Base-by-base conservation (phyloP, 2,329 filamentous ascomycete genomes). In the Westerdykella aurantiaca region DNA sequence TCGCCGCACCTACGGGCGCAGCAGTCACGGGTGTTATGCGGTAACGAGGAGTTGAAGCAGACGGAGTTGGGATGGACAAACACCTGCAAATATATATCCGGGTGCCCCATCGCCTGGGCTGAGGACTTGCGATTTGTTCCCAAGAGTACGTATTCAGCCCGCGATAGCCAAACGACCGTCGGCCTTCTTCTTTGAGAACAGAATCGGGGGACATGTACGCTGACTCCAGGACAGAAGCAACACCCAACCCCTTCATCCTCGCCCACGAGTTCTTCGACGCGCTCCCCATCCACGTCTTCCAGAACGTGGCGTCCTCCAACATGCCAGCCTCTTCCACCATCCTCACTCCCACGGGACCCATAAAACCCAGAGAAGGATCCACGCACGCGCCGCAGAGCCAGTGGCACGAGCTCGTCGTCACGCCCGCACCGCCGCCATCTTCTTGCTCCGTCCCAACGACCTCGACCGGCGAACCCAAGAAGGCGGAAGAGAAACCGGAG, bases 191-290 rank as follows among this genome's bases (percentile, higher is more conserved):
- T 11, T 3, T 18, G 16, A 12, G 11, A 13, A 49, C 17, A 22
- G n/a, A 10, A 12, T 12, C 4, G 10, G 7, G 6, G 21, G 16
- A n/a, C 23, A 37, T 22, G 34, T 37, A 34, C 34, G n/a, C 56
- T 62, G 33, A 67, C 39, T 43, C 14, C 7, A 14, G n/a, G 21
- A 40, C 53, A 83, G 82, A 80, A 48, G 69, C 81, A 17, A 76
- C 78, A 47, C 86, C 85, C 61, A 86, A 83, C 17, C 91, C 93
- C 1, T 94, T 97, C 67, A 95, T 98, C 48, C 80, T 97, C 39
- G 93, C 93, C 4, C 93, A 98, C 66, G 93, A 98, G 65, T 97
- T 98, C 75, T 98, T 98, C 71, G 93, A 98, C 57, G 93, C 93
- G 2, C 82, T 98, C 0, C 93, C 93, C 29, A 96, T 98, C 55